Evolutionary conservation across 1,284 basidiomycete species (phyloP), one percentile per base, ranked within the genome.

Genomic region (Tylopilus orsonianus): DNA sequence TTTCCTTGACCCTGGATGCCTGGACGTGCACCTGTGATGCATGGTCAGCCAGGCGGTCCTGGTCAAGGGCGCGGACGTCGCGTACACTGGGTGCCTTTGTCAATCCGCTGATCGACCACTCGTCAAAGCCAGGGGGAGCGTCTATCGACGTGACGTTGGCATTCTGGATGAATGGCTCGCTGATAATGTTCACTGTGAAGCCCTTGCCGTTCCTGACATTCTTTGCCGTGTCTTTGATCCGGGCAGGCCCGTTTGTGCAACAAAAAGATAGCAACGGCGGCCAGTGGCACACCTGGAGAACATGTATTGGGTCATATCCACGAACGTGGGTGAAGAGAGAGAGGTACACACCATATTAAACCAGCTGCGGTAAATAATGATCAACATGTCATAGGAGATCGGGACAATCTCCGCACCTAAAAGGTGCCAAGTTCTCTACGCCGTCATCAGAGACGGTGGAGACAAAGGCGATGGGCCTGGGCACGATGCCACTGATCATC

Each of bases 181-280:
- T 85, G 62, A 89, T 85, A 54, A 89, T 83, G 54, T 81, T 84
- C 18, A 85, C 80, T 2, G 79, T 80, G 57, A 88, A 89, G 44
- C 77, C 70, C 46, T 81, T 79, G 7, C 76, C 79, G 0, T 71
- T 68, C 50, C 71, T 72, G 57, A 88, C 82, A 52, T 88, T 88
- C 12, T 64, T 64, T 5, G 71, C 66, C 0, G 85, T 83, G 53
- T 89, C 87, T 65, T 81, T 81, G 39, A 66, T 44, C 8, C 65
- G 63, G 3, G 57, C 61, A 2, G 64, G 50, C 16, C 47, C 49
- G 27, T 72, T 68, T 7, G 58, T 48, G 40, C 79, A 73, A 0
- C 75, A 75, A 41, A 88, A 65, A 37, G 81, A 80, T 33, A 88
- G 72, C 2, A 79, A 65, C 1, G 83, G 79, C 0, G 86, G 86